Evolutionary conservation across 2,329 filamentous ascomycete species (phyloP).

Genomic region (Penicillium sp.): DNA sequence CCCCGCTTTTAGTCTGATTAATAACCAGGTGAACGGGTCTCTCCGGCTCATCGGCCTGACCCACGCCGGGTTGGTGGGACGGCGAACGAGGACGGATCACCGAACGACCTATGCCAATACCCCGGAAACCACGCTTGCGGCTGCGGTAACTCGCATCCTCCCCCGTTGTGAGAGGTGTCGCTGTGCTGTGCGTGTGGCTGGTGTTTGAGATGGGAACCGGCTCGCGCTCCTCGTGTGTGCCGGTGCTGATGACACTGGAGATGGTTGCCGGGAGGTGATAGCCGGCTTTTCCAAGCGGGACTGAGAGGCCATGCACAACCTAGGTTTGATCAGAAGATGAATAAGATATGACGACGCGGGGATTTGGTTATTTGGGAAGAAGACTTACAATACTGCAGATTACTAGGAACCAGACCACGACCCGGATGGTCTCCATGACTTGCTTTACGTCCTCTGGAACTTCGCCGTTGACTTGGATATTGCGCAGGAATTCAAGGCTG

Average conservation of each 20-base stretch:
- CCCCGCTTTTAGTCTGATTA: slow-evolving; percentile 5
- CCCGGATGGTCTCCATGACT: slow-evolving; percentile 63
- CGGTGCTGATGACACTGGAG: slow-evolving; percentile 46
- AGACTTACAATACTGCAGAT: slow-evolving; percentile 71
- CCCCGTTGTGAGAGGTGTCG: slow-evolving; percentile 19
- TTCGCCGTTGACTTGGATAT: slow-evolving; percentile 57
- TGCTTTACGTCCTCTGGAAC: slow-evolving; percentile 64
- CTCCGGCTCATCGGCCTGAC: slow-evolving; percentile 30
- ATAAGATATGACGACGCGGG: too few species aligned
- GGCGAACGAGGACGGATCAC: slow-evolving; percentile 22
- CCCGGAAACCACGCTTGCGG: slow-evolving; percentile 25
- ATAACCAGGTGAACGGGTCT: slow-evolving; percentile 33
- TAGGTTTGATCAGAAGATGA: slow-evolving; percentile 26
- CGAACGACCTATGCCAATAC: slow-evolving; percentile 28
- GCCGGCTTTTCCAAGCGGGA: slow-evolving; percentile 61
- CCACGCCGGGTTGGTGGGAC: slow-evolving; percentile 22
- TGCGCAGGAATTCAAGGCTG: slow-evolving; percentile 68
- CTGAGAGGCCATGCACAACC: slow-evolving; percentile 78
- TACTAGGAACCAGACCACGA: slow-evolving; percentile 82
- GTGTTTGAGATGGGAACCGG: slow-evolving; percentile 30
- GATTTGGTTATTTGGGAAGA: neutral
- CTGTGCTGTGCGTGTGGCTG: slow-evolving; percentile 35
- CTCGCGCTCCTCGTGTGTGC: slow-evolving; percentile 29
- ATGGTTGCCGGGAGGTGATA: slow-evolving; percentile 48
- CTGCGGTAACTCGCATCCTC: slow-evolving; percentile 21